Percentiles rank a stretch among this genome's conserved stretches.
Conservation (phyloP, 805 yeast species). For the Metschnikowia colocasiae region DNA sequence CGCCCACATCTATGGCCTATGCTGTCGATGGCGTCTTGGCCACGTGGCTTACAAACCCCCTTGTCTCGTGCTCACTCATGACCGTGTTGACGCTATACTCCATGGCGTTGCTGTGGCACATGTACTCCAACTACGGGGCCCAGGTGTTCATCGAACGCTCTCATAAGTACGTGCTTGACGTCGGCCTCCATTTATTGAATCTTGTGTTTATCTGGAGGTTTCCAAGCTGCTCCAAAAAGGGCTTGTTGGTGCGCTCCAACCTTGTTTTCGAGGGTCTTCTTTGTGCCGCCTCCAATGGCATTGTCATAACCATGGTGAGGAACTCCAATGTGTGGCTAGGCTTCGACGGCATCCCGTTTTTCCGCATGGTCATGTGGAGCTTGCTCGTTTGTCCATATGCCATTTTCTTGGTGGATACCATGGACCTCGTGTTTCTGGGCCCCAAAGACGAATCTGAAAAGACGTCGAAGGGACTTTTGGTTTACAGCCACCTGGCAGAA, state of each 20-base stretch:
- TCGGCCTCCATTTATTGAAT: slow-evolving; percentile 26
- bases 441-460: not conserved
- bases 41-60: slow-evolving; percentile 18
- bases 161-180: slow-evolving; percentile 16
- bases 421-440: slow-evolving; percentile 6
- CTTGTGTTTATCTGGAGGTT: slow-evolving; percentile 29
- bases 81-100: not conserved
- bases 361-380: slow-evolving; percentile 16
- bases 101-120: not conserved
- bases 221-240: slow-evolving; percentile 11
- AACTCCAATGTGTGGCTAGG: slow-evolving; percentile 9
- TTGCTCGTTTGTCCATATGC: slow-evolving; percentile 23
- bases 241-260: slow-evolving; percentile 8
- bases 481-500: no score
- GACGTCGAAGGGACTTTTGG: not conserved
- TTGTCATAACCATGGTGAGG: slow-evolving; percentile 15
- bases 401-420: slow-evolving; percentile 14
- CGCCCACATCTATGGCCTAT: slow-evolving; percentile 7
- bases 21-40: slow-evolving; percentile 20
- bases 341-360: slow-evolving; percentile 6
- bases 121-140: not conserved
- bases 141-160: not conserved
- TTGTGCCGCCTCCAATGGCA: slow-evolving; percentile 21
- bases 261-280: slow-evolving; percentile 18
- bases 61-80: not conserved